Evolutionary conservation across 441 rosid genomes (phyloP), one percentile per base, ranked within the genome.

Genomic region (Pelargonium citronellum): DNA sequence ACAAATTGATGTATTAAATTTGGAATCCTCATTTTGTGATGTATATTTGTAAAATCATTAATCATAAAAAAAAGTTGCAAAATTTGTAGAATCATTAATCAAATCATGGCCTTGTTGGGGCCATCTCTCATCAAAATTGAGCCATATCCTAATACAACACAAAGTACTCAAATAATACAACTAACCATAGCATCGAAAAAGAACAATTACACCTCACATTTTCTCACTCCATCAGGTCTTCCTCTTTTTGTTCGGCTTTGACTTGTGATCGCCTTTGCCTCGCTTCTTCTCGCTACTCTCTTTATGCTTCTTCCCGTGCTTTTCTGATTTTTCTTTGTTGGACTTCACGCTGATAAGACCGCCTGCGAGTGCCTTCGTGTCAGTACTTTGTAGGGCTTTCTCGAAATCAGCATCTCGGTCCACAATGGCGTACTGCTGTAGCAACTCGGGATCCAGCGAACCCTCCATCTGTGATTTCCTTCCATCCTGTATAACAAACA

Each of bases 271-370:
- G 5, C 81, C 88, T 82, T 83, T 79, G 65, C 83, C 74, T 73
- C 94, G 81, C 79, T 85, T 90, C 71, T 88, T 92, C 77, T 82
- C 81, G 7, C 83, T 74, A 13, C 75, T 73, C 13, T 84, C 87
- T 62, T 77, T 81, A 49, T 76, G 78, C 84, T 82, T 91, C 55
- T 82, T 91, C 53, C 67, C 67, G 4, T 75, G 81, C 75, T 87
- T 87, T 74, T 78, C 86, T 4, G n/a, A 47, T 63, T 71, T 82
- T 17, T 76, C 69, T 78, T 79, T 78, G 71, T 63, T 80, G 41
- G 97, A 86, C 83, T 95, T 87, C 71, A 91, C 91, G 66, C 91
- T 89, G 39, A 88, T 22, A 37, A 91, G 58, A 37, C 91, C 89
- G 8, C 95, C 83, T 0, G 91, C 22, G 13, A 85, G 57, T 53